Base-by-base conservation (phyloP, 2,329 filamentous ascomycete genomes). In the Diaporthe aspalathi region DNA sequence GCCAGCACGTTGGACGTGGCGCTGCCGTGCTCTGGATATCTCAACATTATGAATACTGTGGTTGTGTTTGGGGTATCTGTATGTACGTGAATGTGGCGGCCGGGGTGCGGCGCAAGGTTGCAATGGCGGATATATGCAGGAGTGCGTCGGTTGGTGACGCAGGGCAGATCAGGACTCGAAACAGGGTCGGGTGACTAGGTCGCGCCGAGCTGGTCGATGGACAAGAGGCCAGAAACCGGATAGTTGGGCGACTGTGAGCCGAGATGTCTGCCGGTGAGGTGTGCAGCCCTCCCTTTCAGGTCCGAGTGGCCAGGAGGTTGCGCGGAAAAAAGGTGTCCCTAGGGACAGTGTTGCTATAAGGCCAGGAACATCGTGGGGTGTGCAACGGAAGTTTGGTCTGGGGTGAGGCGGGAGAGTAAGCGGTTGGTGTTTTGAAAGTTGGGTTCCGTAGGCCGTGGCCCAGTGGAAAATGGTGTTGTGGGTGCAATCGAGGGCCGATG, bases 1-100 rank as follows among this genome's bases (percentile, higher is more conserved):
- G 81, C 82, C 76, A 86, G 78, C 71, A 85, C 80, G 75, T 83
- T 83, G 53, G 82, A 82, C 73, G 80, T 81, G 72, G 80, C 78
- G 67, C 76, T 78, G 50, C 81, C 79, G 78, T 81, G 79, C 73
- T 77, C 78, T 73, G 74, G 75, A 73, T 82, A 78, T 75, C 81
- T 74, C 35, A 71, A 71, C 75, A 76, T 78, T 38, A 53, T 75
- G 71, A 70, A 57, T 49, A 52, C n/a, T 68, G 12, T 38, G 40
- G 29, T 50, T 22, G 53, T n/a, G 50, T 65, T 24, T 57, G 65
- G 49, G n/a, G 56, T 32, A 32, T 54, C n/a, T 60, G 62, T 68
- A 49, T 50, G 56, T 62, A 29, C 50, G 40, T 22, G 47, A 22
- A 29, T 72, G 50, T 50, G 57, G 32, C 32, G 49, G 53, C 68